Evolutionary conservation across 495 filamentous ascomycete genomes (phyloP).

Genomic region (Lindgomyces ingoldianus): DNA sequence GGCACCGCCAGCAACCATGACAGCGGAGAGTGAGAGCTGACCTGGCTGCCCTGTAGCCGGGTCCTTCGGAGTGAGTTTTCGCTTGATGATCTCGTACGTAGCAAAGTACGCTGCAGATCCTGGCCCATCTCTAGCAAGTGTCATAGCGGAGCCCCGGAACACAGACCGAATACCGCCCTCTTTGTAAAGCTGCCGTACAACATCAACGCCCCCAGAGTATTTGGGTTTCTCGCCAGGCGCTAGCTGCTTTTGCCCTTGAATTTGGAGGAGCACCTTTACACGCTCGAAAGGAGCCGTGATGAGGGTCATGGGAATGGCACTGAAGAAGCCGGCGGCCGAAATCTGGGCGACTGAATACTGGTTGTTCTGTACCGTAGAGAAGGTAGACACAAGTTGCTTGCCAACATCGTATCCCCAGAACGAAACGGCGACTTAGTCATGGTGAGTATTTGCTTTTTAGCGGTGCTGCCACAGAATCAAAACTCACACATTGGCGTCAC

Average conservation of each 20-base stretch:
- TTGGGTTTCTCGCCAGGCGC: constrained; percentile 88
- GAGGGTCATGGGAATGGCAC: constrained; percentile 93
- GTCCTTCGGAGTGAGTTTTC: constrained; percentile 80
- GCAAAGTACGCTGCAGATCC: constrained; percentile 95
- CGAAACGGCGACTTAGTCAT: constrained; percentile 79
- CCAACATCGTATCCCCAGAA: constrained; percentile 98
- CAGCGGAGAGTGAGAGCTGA: constrained; percentile 74
- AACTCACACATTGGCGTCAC: constrained; percentile 98
- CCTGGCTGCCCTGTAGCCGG: constrained; percentile 69
- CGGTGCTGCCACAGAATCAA: background rate
- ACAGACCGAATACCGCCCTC: constrained; percentile 88
- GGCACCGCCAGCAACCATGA: constrained; percentile 83
- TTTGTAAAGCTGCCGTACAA: constrained; percentile 91
- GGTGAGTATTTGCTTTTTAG: constrained; percentile 1
- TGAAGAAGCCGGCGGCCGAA: constrained; percentile 94
- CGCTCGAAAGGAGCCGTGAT: constrained; percentile 99
- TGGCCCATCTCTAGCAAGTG: constrained; percentile 88
- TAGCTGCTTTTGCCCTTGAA: constrained; percentile 87
- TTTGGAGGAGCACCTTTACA: constrained; percentile 96
- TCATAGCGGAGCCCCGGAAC: constrained; percentile 87
- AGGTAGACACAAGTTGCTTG: constrained; percentile 74
- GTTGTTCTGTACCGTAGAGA: constrained; percentile 66
- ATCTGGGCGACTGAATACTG: constrained; percentile 81
- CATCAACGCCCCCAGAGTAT: constrained; percentile 85
- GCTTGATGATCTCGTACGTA: constrained; percentile 93